A percentile compares a stretch with the other conserved stretches of the same genome.
phyloP scores from a whole-genome alignment of 495 filamentous ascomycete species.

The Neurospora cerealis region DNA sequence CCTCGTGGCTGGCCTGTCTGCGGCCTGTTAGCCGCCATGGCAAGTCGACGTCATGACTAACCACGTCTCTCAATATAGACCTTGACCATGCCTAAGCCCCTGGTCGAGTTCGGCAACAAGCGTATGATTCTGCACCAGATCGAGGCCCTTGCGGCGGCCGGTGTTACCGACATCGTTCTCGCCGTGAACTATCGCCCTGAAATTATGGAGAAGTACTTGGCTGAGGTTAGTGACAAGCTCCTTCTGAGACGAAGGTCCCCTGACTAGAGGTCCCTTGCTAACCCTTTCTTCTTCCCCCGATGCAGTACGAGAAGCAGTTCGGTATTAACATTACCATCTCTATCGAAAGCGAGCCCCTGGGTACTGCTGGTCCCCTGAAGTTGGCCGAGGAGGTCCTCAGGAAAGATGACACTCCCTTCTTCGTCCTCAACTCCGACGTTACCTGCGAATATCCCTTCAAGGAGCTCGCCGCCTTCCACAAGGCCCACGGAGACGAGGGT shows the following conservation, averaged over 20 bases:
- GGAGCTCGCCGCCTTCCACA: slow-evolving; percentile 84
- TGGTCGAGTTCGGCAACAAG: slow-evolving; percentile 97
- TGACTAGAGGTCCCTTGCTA: neutral
- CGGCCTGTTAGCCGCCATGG: slow-evolving; percentile 4
- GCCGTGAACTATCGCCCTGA: slow-evolving; percentile 98
- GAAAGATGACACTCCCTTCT: slow-evolving; percentile 91
- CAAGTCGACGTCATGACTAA: slow-evolving; percentile 15
- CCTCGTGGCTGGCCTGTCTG: neutral
- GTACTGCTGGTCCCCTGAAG: slow-evolving; percentile 93
- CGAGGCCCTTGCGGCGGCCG: slow-evolving; percentile 86
- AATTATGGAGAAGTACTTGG: slow-evolving; percentile 66
- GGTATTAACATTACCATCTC: slow-evolving; percentile 94
- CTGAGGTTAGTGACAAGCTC: slow-evolving; percentile 30
- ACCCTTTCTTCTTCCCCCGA: neutral
- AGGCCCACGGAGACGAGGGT: slow-evolving; percentile 83
- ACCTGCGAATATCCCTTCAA: slow-evolving; percentile 98
- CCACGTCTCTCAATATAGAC: slow-evolving; percentile 46
- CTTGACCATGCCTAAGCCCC: slow-evolving; percentile 89
- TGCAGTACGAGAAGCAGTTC: slow-evolving; percentile 81
- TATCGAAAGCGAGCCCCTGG: slow-evolving; percentile 88
- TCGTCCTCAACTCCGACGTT: slow-evolving; percentile 97
- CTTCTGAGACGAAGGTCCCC: slow-evolving; percentile 2
- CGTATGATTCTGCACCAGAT: slow-evolving; percentile 99
- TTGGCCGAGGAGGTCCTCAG: slow-evolving; percentile 87
- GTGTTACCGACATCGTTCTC: slow-evolving; percentile 95